Conservation (phyloP, 306 rosid genomes). For the Glycine tomentella region DNA sequence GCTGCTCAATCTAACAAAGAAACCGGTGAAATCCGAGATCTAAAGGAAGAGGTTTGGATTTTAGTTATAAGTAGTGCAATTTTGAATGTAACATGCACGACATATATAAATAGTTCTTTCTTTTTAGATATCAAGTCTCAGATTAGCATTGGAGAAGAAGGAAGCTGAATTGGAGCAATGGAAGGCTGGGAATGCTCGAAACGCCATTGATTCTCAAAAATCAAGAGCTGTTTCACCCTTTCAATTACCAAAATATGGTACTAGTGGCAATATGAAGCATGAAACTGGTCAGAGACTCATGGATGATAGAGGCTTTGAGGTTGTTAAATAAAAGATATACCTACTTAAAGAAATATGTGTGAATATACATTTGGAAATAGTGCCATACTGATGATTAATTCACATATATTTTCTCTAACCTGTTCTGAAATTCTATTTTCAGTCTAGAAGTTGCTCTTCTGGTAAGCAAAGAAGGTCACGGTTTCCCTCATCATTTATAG, state of each 20-base stretch:
- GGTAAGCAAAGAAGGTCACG: constrained; percentile 94
- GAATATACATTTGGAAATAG: constrained; percentile 12
- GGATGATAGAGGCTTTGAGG: constrained; percentile 76
- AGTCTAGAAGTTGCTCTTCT: constrained; percentile 95
- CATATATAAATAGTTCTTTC: not conserved
- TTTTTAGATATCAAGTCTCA: constrained; percentile 76
- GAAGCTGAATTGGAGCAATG: constrained; percentile 79
- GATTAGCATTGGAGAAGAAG: constrained; percentile 77
- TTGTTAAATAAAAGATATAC: constrained; percentile 30
- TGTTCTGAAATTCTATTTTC: constrained; percentile 43
- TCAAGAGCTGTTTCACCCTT: constrained; percentile 85
- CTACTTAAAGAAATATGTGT: not conserved
- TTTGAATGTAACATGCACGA: constrained; percentile 11
- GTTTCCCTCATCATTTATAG: constrained; percentile 72
- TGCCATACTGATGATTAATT: not conserved
- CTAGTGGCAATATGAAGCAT: constrained; percentile 53
- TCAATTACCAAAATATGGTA: constrained; percentile 69
- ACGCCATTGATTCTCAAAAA: constrained; percentile 63
- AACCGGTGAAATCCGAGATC: constrained; percentile 85
- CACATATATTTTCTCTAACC: constrained; percentile 25
- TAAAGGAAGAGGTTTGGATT: constrained; percentile 83
- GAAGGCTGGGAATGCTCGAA: constrained; percentile 65
- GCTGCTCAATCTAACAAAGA: constrained; percentile 94
- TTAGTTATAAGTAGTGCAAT: constrained; percentile 35
- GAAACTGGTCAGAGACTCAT: constrained; percentile 60